A percentile compares a stretch with the other conserved stretches of the same genome.
phyloP scores from a whole-genome alignment of 108 stramenopile genomes.

The Cyclotella kingstonii region DNA sequence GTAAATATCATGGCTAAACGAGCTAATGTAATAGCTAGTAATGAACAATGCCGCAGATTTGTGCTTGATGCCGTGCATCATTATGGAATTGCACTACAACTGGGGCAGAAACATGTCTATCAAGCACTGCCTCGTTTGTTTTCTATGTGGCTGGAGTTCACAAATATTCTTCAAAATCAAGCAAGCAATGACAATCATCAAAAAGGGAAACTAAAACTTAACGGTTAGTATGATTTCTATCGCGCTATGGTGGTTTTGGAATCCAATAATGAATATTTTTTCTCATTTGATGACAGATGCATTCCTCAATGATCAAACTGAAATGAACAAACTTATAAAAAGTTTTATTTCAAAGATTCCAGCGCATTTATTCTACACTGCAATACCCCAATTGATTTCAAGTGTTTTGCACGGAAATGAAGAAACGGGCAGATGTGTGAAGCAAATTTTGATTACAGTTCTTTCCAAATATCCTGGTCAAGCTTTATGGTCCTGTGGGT shows the following conservation, averaged over 20 bases:
- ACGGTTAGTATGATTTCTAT: slow-evolving; percentile 1
- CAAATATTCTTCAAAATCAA: slow-evolving; percentile 22
- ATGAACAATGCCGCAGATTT: slow-evolving; percentile 68
- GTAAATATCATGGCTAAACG: slow-evolving; percentile 50
- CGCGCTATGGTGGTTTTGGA: too few relatives aligned
- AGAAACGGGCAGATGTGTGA: slow-evolving; percentile 62
- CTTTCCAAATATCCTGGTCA: slow-evolving; percentile 76
- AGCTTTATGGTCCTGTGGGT: slow-evolving; percentile 88
- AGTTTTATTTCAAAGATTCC: slow-evolving; percentile 55
- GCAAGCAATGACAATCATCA: slow-evolving; percentile 2
- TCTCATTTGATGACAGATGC: slow-evolving; percentile 3
- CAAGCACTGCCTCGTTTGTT: slow-evolving; percentile 86
- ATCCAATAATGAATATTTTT: too few relatives aligned
- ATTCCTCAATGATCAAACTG: slow-evolving; percentile 47
- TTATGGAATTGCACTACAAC: slow-evolving; percentile 64
- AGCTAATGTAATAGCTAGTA: slow-evolving; percentile 33
- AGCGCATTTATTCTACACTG: slow-evolving; percentile 74
- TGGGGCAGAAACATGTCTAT: slow-evolving; percentile 79
- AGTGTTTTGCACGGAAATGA: slow-evolving; percentile 59
- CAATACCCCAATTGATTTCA: slow-evolving; percentile 81
- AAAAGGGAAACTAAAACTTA: slow-evolving; percentile 3
- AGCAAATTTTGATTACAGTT: slow-evolving; percentile 60
- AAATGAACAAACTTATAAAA: slow-evolving; percentile 63
- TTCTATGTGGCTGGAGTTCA: slow-evolving; percentile 88
- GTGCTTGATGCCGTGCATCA: slow-evolving; percentile 64